A percentile compares a stretch with the other conserved stretches of the same genome.
These are phyloP conservation scores for Miscanthus sacchariflorus DNA, from an alignment of 202 grass and related monocot genomes.

Conservation along the genomic window DNA sequence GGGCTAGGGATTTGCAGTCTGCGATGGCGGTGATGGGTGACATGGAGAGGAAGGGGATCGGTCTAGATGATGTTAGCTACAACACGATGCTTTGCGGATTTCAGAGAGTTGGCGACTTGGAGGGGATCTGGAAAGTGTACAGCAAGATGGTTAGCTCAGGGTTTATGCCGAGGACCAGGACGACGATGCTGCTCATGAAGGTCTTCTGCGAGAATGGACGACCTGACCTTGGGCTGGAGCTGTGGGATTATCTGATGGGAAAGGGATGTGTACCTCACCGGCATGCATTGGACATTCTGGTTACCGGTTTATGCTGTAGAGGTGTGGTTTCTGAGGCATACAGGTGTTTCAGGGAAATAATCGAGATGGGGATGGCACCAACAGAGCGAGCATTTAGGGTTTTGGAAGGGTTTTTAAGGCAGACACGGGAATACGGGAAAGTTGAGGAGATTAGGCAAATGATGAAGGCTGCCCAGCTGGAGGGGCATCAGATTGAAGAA, in stretches of 20 bases:
- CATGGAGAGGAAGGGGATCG: constrained; percentile 71
- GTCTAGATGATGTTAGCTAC: constrained; percentile 77
- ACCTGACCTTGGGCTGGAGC: constrained; percentile 71
- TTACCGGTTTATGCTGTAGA: constrained; percentile 86
- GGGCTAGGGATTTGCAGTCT: constrained; percentile 65
- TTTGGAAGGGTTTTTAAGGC: constrained; percentile 72
- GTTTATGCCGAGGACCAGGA: constrained; percentile 76
- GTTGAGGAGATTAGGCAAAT: constrained; percentile 71
- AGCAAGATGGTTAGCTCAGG: constrained; percentile 61
- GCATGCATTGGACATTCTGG: constrained; percentile 79
- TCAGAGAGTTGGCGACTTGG: constrained; percentile 65
- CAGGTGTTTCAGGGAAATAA: constrained; percentile 70
- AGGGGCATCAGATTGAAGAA: constrained; percentile 43
- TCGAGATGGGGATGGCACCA: constrained; percentile 60
- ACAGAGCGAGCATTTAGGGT: constrained; percentile 81
- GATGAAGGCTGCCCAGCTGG: constrained; percentile 55
- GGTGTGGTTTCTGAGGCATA: constrained; percentile 67
- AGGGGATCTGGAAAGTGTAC: constrained; percentile 81
- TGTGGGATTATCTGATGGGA: constrained; percentile 83
- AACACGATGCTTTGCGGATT: constrained; percentile 83
- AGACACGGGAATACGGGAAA: constrained; percentile 59
- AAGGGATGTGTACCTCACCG: constrained; percentile 81
- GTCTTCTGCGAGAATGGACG: constrained; percentile 73
- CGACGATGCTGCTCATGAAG: constrained; percentile 88
- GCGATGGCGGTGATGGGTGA: constrained; percentile 62